Evolutionary conservation across 169 alveolate genomes (phyloP).

Genomic region (Toxoplasma gondii): DNA sequence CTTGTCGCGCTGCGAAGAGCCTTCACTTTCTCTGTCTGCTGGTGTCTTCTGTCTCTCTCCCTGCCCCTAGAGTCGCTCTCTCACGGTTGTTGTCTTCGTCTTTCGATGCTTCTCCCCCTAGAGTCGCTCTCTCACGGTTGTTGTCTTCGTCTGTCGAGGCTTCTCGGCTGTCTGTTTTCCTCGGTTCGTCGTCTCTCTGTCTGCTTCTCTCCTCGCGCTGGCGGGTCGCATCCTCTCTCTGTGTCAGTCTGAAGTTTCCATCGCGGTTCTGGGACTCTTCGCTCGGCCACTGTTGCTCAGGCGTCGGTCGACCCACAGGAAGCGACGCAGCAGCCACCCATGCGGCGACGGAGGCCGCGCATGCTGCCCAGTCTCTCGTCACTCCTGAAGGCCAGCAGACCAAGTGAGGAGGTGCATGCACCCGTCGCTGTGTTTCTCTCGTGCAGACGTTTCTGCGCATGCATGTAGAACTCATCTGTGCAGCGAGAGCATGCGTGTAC

Average conservation of each 20-base stretch:
- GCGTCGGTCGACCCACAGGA: neutral
- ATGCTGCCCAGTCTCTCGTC: conserved; percentile 52
- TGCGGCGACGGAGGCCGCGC: conserved; percentile 22
- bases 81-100: neutral
- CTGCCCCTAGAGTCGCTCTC: too few relatives aligned
- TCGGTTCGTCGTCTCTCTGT: neutral
- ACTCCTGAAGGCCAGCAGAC: conserved; percentile 79
- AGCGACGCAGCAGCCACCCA: neutral
- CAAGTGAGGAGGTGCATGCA: conserved; percentile 56
- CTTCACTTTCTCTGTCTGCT: neutral
- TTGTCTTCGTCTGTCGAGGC: neutral
- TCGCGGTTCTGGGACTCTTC: too few relatives aligned
- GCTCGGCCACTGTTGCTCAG: neutral
- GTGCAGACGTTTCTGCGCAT: neutral
- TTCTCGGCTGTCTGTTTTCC: neutral
- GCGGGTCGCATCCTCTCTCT: neutral
- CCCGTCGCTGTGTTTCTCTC: neutral
- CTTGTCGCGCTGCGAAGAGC: neutral
- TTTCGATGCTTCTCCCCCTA: neutral
- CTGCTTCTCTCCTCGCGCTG: neutral
- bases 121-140: too few relatives aligned
- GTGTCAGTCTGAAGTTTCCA: too few relatives aligned
- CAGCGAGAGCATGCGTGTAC: too few relatives aligned
- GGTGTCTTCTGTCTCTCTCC: neutral
- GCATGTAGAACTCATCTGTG: neutral